Evolutionary conservation across 768 basidiomycete species (phyloP), one percentile per base, ranked within the genome.

Genomic region (Boletus insuetus): DNA sequence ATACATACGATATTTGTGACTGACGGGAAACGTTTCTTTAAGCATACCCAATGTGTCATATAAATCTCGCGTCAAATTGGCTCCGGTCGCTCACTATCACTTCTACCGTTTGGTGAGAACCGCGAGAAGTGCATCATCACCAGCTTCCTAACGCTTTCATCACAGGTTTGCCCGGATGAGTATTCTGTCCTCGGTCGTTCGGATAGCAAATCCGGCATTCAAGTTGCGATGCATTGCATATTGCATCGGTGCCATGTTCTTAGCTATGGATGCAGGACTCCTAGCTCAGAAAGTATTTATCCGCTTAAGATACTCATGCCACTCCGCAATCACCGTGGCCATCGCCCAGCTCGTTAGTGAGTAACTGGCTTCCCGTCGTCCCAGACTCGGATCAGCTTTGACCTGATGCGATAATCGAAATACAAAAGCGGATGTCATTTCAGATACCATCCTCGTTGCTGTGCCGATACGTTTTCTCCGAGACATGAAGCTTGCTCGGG

Each of bases 101-200:
- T 14, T 55, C 29, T 12, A 14, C 56, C 10, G 34, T 64, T 35
- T 69, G 67, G 67, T 69, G 39, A 62, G 67, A 48, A 19, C 16
- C 8, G 4, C 16, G 34, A 31, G 29, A 22, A 26, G 24, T 6
- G 1, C 17, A 13, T 31, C 26, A 19, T 20, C 31, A 9, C 26
- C 38, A 38, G 32, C 19, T 34, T 20, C 16, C 29, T 16, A 47
- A 26, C 22, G 9, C 32, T 32, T 52, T 37, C 10, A 47, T 5
- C 42, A 20, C 16, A 69, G 67, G 67, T 64, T 64, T 12, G 47
- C 67, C 17, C 54, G 67, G 3, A 64, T 69, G 48, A 70, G 69
- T 32, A 69, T 69, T n/a, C 42, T 69, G 6, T 69, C 48, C 38
- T 70, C 69, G 4, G 37, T 70, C 16, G 31, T 60, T 34, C 64